Percentiles rank a stretch among this genome's conserved stretches.
These are phyloP conservation scores for Linnemannia zychae DNA, from an alignment of 192 early-diverging fungal genomes.

Conservation along the genomic window DNA sequence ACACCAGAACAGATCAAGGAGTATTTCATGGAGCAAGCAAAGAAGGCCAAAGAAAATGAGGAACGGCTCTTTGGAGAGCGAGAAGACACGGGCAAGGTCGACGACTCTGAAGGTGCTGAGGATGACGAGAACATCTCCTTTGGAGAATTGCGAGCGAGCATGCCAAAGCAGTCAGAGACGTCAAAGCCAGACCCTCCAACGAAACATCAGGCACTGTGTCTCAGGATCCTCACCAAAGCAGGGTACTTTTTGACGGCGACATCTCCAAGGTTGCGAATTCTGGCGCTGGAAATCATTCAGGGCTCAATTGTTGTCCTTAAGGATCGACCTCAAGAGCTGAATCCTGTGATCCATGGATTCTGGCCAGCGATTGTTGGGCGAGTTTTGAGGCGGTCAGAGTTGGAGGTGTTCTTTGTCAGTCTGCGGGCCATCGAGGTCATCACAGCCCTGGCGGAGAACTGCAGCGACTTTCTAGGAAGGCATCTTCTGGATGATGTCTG, in stretches of 20 bases:
- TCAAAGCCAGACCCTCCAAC: conserved; percentile 34
- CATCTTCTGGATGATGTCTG: conserved; percentile 61
- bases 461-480: conserved; percentile 59
- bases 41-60: conserved; percentile 31
- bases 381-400: conserved; percentile 27
- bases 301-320: conserved; percentile 54
- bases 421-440: conserved; percentile 43
- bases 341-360: conserved; percentile 60
- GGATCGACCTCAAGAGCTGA: conserved; percentile 54
- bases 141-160: conserved; percentile 19
- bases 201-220: conserved; percentile 57
- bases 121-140: conserved; percentile 24
- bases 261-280: conserved; percentile 58
- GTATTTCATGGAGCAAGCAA: conserved; percentile 28
- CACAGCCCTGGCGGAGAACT: conserved; percentile 47
- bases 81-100: conserved; percentile 6
- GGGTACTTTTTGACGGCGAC: conserved; percentile 64
- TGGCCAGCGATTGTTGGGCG: conserved; percentile 65
- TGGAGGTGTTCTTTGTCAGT: conserved; percentile 47
- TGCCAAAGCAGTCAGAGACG: conserved; percentile 16
- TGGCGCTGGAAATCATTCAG: conserved; percentile 58
- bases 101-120: conserved; percentile 16
- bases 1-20: conserved; percentile 33
- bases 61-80: conserved; percentile 16
- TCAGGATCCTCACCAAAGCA: conserved; percentile 63